Evolutionary conservation across 257 asterid genomes (phyloP).

Genomic region (Przewalskia tangutica): DNA sequence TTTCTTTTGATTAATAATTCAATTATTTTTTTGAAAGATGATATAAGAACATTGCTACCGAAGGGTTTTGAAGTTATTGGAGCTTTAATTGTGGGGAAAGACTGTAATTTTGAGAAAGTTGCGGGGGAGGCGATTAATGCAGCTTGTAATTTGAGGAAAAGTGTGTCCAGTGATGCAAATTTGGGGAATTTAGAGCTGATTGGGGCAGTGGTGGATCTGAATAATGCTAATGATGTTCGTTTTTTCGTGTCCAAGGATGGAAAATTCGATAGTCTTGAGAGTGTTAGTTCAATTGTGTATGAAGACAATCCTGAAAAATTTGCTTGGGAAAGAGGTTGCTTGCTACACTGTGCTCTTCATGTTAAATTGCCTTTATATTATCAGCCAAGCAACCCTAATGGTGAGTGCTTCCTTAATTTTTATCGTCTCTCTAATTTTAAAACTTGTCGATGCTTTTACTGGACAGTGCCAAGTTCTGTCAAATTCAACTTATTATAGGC

Average conservation of each 20-base stretch:
- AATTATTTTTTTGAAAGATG: conserved; percentile 36
- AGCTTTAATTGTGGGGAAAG: conserved; percentile 45
- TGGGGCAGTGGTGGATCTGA: conserved; percentile 58
- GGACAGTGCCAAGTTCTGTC: background rate
- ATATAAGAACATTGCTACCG: conserved; percentile 52
- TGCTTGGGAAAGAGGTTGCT: conserved; percentile 62
- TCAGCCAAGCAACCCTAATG: conserved; percentile 36
- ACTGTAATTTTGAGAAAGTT: conserved; percentile 17
- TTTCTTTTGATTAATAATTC: background rate
- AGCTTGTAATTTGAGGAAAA: conserved; percentile 40
- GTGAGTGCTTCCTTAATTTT: conserved; percentile 22
- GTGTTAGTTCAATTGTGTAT: conserved; percentile 31
- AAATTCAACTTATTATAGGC: background rate
- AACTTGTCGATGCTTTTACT: background rate
- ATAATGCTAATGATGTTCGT: conserved; percentile 28
- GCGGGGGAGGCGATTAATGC: conserved; percentile 52
- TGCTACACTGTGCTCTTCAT: conserved; percentile 58
- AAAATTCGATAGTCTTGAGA: conserved; percentile 26
- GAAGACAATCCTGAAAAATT: conserved; percentile 68
- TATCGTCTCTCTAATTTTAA: background rate
- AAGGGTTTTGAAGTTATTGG: conserved; percentile 83
- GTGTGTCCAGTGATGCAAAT: conserved; percentile 17
- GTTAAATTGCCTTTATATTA: conserved; percentile 68
- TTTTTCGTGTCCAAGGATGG: conserved; percentile 47
- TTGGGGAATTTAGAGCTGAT: conserved; percentile 23